Conservation (phyloP, 495 filamentous ascomycete genomes). For the Filosporella fistucella region DNA sequence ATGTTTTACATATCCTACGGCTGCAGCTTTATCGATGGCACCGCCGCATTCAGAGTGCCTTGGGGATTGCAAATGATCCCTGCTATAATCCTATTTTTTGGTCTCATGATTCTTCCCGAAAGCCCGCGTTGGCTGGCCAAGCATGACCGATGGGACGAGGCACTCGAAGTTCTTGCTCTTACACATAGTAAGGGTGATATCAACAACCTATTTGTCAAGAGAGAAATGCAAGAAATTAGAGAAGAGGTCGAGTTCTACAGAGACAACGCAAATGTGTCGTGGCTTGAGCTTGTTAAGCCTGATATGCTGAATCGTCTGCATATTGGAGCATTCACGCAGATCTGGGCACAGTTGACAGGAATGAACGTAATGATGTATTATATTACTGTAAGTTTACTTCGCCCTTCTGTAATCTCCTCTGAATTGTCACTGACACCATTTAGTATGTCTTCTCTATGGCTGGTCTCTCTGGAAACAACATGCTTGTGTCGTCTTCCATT, state of each 20-base stretch:
- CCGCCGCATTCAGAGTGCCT: conserved; percentile 61
- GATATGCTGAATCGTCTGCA: conserved; percentile 68
- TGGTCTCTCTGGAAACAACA: conserved; percentile 50
- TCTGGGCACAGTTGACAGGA: conserved; percentile 27
- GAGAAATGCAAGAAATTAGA: conserved; percentile 65
- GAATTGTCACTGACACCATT: too few species aligned
- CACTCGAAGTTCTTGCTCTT: conserved; percentile 53
- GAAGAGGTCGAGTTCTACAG: conserved; percentile 65
- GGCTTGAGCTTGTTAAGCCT: conserved; percentile 61
- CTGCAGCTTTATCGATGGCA: conserved; percentile 54
- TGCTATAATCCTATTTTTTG: conserved; percentile 55
- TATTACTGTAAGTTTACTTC: background rate
- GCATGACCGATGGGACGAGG: conserved; percentile 69
- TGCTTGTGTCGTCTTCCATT: conserved; percentile 62
- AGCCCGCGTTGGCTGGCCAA: conserved; percentile 72
- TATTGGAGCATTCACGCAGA: conserved; percentile 71
- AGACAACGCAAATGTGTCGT: conserved; percentile 51
- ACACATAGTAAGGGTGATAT: conserved; percentile 62
- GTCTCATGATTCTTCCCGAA: conserved; percentile 62
- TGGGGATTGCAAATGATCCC: conserved; percentile 76
- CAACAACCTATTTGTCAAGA: conserved; percentile 51
- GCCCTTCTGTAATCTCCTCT: background rate
- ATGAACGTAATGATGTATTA: conserved; percentile 1
- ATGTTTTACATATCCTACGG: conserved; percentile 80
- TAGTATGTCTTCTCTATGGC: conserved; percentile 69